Percentiles rank a stretch among this genome's conserved stretches.
phyloP scores from a whole-genome alignment of 2,329 filamentous ascomycete genomes.

The Fusarium pseudograminearum region DNA sequence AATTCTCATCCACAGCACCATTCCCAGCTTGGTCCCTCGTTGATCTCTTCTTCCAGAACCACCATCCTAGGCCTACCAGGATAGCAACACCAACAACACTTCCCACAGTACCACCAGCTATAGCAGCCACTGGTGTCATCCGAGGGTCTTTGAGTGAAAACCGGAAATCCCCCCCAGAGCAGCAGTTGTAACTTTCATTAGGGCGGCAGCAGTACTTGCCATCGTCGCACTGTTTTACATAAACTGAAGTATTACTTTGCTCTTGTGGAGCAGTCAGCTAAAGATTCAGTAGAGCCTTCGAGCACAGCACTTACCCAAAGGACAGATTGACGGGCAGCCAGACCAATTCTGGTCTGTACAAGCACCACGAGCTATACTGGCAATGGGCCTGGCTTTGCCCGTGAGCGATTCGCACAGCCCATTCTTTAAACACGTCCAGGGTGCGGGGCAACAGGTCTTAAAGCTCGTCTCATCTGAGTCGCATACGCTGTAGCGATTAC shows the following conservation, averaged over 20 bases:
- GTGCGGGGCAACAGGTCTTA: no score
- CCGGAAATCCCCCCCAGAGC: no score
- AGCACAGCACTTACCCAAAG: not conserved
- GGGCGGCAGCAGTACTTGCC: not conserved
- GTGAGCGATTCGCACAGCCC: no score
- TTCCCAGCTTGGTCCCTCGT: not conserved
- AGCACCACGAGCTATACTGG: not conserved
- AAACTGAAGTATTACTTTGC: no score
- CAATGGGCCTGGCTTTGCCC: no score
- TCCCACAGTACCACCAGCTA: not conserved
- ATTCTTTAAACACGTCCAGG: no score
- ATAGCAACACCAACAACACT: not conserved
- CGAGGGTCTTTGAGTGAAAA: no score
- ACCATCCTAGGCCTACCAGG: not conserved
- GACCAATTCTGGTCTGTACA: not conserved
- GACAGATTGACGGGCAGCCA: not conserved
- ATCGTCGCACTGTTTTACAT: not conserved
- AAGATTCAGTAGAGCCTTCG: not conserved
- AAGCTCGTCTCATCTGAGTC: no score
- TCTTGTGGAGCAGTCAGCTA: no score
- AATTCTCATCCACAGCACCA: fast-evolving
- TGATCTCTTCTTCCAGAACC: not conserved
- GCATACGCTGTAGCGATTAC: no score
- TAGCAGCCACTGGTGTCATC: not conserved
- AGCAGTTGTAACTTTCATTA: no score